Evolutionary conservation across 2,329 filamentous ascomycete species (phyloP).

Genomic region (Alternaria burnsii): DNA sequence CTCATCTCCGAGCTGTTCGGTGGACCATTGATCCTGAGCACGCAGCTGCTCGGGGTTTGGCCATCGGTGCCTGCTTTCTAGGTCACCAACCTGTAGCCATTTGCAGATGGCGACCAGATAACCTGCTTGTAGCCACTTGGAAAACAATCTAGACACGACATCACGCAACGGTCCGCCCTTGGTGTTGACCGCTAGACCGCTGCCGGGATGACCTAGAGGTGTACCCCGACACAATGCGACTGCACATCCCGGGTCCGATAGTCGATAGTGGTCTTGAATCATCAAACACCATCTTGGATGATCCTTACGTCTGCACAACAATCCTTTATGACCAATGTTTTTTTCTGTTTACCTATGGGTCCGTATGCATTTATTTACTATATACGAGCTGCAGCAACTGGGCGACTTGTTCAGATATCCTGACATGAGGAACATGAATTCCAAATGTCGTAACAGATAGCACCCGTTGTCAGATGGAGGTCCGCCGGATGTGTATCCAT

Average conservation of each 20-base stretch:
- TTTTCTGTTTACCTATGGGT: neutral
- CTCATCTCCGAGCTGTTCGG: slow-evolving; percentile 7
- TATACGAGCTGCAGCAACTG: neutral
- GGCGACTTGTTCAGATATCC: neutral
- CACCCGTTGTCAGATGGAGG: neutral
- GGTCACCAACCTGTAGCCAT: neutral
- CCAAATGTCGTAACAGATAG: neutral
- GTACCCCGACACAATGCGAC: neutral
- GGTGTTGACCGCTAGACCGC: neutral
- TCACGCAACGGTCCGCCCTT: slow-evolving; percentile 3
- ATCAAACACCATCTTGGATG: slow-evolving; percentile 1
- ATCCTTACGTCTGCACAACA: slow-evolving; percentile 3
- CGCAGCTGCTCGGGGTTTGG: neutral
- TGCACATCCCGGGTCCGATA: neutral
- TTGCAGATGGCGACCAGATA: neutral
- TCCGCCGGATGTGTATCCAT: neutral
- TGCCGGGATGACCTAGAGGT: neutral
- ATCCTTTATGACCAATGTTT: neutral
- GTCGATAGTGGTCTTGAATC: neutral
- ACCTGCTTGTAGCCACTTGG: neutral
- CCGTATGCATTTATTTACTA: neutral
- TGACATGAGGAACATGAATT: neutral
- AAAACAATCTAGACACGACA: slow-evolving; percentile 3
- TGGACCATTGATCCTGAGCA: neutral
- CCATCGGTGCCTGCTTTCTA: neutral